These are phyloP conservation scores for Bidens hawaiensis DNA, from an alignment of 140 eudicot species.

Conservation along the genomic window DNA sequence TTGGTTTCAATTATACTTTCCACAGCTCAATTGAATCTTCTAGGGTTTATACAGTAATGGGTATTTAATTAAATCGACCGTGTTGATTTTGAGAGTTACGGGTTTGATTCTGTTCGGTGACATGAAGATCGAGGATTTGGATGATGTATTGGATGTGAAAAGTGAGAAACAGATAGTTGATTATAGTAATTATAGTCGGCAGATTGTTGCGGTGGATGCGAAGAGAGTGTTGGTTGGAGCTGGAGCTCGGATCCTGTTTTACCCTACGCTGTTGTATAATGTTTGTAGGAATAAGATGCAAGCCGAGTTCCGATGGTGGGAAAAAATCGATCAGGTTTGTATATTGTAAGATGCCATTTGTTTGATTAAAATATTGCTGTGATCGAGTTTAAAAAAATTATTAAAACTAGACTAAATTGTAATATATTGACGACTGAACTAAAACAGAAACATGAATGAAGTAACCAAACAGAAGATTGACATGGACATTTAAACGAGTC, in stretches of 20 bases:
- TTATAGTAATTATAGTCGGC: conserved; percentile 16
- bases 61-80: conserved; percentile 5
- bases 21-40: too few species aligned
- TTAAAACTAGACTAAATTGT: too few species aligned
- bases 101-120: conserved; percentile 29
- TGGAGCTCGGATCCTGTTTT: conserved; percentile 56
- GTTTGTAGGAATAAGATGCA: conserved; percentile 68
- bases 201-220: conserved; percentile 57
- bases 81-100: conserved; percentile 9
- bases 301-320: conserved; percentile 91
- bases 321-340: conserved; percentile 70
- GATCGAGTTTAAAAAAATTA: too few species aligned
- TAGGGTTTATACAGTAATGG: too few species aligned
- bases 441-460: too few species aligned
- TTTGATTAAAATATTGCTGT: not conserved
- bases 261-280: conserved; percentile 81
- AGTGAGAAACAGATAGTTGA: not conserved
- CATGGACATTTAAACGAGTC: too few species aligned
- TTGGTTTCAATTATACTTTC: too few species aligned
- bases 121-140: conserved; percentile 70
- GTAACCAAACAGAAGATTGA: too few species aligned
- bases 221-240: conserved; percentile 77
- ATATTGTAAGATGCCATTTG: too few species aligned
- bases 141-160: conserved; percentile 28
- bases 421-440: too few species aligned